Evolutionary conservation across 305 asterid genomes (phyloP), one percentile per base, ranked within the genome.

Genomic region (Ilex paraguariensis): DNA sequence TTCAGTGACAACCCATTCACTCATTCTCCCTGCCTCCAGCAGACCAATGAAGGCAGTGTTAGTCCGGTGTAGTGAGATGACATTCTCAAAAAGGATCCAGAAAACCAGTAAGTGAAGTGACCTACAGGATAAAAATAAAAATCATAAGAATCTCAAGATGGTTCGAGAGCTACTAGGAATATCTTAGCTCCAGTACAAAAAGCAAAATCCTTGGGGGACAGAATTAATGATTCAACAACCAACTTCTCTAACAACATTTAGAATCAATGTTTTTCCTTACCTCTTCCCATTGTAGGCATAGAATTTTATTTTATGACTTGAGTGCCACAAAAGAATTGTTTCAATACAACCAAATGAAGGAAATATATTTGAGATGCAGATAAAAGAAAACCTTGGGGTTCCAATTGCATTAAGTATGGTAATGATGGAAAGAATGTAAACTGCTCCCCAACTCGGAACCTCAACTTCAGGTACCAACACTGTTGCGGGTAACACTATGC

Each of bases 1-100:
- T 73, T 89, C 93, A 0, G 98, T 92, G 13, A 89, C 95, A 30
- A 89, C 77, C 96, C 97, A 92, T 77, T 92, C 95, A 53, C 89
- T 89, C 49, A 83, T 96, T 62, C 97, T 72, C n/a, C 77, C 89
- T 0, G 84, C 81, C 81, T 84, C 98, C 62, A 89, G 59, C 76
- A 92, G 65, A 10, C 97, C 98, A 13, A 82, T 73, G 76, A 89
- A 68, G 50, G 92, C 79, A 30, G 93, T 96, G 55, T 85, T 92
- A 0, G 96, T 73, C 21, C 97, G 91, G 74, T 89, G 97, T 0
- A 92, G 80, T 1, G 97, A 82, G 94, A 87, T 82, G 4, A 85
- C 96, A 61, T 87, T 92, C 83, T 92, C 97, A 69, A 84, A 92
- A 8, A 91, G 87, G 68, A 89, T 77, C 95, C 96, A 91, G 31